These are phyloP conservation scores for Kodamaea sagamina DNA, from an alignment of 805 yeast genomes.

Conservation along the genomic window DNA sequence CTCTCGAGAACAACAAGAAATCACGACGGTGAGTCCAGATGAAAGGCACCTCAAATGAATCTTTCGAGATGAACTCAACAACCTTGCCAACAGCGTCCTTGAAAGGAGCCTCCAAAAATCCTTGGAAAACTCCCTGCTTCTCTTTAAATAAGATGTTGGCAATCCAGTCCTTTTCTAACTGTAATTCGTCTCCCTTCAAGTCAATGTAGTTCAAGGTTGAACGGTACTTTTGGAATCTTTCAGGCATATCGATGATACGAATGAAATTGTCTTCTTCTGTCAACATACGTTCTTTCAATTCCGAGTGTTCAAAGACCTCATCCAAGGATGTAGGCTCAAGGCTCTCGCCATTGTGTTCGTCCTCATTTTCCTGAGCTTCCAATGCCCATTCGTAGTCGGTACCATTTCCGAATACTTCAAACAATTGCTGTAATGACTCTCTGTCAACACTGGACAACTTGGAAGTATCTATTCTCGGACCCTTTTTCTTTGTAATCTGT, in stretches of 20 bases:
- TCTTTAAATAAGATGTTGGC: slow-evolving; percentile 61
- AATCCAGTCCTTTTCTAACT: slow-evolving; percentile 78
- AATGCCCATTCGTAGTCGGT: slow-evolving; percentile 98
- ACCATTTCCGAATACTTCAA: slow-evolving; percentile 96
- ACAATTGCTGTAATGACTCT: slow-evolving; percentile 88
- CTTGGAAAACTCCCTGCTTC: slow-evolving; percentile 48
- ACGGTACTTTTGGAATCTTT: slow-evolving; percentile 82
- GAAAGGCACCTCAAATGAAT: slow-evolving; percentile 87
- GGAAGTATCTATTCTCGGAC: slow-evolving; percentile 54
- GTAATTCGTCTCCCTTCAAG: slow-evolving; percentile 67
- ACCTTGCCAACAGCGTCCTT: slow-evolving; percentile 68
- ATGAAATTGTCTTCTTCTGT: slow-evolving; percentile 90
- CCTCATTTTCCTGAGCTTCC: slow-evolving; percentile 77
- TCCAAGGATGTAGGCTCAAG: slow-evolving; percentile 64
- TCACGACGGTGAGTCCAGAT: slow-evolving; percentile 96
- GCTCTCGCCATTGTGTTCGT: slow-evolving; percentile 53
- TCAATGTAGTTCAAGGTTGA: slow-evolving; percentile 66
- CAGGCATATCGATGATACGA: slow-evolving; percentile 87
- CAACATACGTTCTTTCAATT: slow-evolving; percentile 83
- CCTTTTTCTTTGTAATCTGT: slow-evolving; percentile 33
- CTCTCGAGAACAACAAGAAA: slow-evolving; percentile 63
- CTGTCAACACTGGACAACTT: slow-evolving; percentile 71
- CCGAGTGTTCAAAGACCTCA: slow-evolving; percentile 94
- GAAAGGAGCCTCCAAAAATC: slow-evolving; percentile 52
- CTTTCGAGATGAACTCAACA: slow-evolving; percentile 70